Evolutionary conservation across 2,329 filamentous ascomycete genomes (phyloP).

Genomic region (Shiraia bambusicola): DNA sequence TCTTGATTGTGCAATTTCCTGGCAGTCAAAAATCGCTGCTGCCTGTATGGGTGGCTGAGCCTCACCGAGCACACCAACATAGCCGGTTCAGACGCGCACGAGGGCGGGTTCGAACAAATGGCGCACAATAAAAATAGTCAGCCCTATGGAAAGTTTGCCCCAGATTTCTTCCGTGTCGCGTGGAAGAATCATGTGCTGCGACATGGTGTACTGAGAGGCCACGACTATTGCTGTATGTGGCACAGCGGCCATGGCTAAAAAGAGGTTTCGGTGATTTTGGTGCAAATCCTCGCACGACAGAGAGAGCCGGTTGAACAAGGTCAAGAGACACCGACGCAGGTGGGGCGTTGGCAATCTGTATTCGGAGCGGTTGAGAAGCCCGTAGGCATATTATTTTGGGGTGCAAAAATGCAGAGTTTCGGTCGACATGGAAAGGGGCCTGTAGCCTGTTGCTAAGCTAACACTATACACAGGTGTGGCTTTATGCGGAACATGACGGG

Average conservation of each 20-base stretch:
- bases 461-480: not conserved
- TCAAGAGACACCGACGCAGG: conserved; percentile 2
- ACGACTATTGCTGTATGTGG: conserved; percentile 13
- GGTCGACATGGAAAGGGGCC: not conserved
- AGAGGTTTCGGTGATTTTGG: not conserved
- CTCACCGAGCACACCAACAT: conserved; percentile 6
- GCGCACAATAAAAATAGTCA: conserved; percentile 4
- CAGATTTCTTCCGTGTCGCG: conserved; percentile 15
- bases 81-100: conserved; percentile 13
- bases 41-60: conserved; percentile 5
- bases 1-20: conserved; percentile 3
- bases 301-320: not conserved
- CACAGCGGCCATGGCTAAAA: conserved; percentile 1
- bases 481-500: conserved; percentile 1
- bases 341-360: conserved; percentile 8
- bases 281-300: not conserved
- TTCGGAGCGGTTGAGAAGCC: conserved; percentile 17
- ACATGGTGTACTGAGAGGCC: conserved; percentile 5
- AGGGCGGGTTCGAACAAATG: conserved; percentile 8
- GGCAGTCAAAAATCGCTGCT: conserved; percentile 2
- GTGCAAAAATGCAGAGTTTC: conserved; percentile 2
- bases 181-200: conserved; percentile 16
- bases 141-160: conserved; percentile 4
- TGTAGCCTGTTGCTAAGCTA: too few species aligned
- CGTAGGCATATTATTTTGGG: conserved; percentile 10